Base-by-base conservation (phyloP, 2,329 filamentous ascomycete genomes). In the Fusarium secorum region DNA sequence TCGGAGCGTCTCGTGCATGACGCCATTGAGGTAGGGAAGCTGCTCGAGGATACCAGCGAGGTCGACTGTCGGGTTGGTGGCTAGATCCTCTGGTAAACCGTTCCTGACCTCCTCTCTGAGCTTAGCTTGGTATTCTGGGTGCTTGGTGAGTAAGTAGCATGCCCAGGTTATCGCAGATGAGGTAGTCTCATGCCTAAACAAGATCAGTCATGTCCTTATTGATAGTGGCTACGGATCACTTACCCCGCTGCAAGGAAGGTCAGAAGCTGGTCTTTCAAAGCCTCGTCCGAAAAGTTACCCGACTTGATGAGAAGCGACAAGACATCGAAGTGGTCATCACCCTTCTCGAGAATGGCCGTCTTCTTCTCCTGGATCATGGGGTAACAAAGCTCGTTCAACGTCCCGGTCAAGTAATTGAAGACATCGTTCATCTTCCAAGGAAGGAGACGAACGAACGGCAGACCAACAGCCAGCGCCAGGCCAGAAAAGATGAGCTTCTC, bases 1-100 rank as follows among this genome's bases (percentile, higher is more conserved):
- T 28, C 92, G 89, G 28, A 93, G 82, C 1, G 88, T 85, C 78
- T 95, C 92, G 64, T 89, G 87, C 68, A 89, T 88, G 49, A 94
- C 85, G 26, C 91, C 92, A 74, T 93, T 89, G 3, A 93, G 85
- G 71, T 90, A 91, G 4, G 90, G 88, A 38, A 94, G 84, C 20
- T 84, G 83, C 75, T 93, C 90, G 57, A 93, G 83, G 13, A 85
- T 80, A 0, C 79, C 78, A 14, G 85, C 83, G 1, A 86, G 80
- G 7, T 86, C 85, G 5, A 38, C 30, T 0, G 61, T 49, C 10
- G 39, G 53, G 28, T 59, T 44, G 33, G 14, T n/a, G 1, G 55
- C 57, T 0, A 66, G 18, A 1, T 59, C 45, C 9, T 41, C 41
- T 4, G 67, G 60, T 1, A 74, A 8, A 0, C 26, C 45, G 15